Evolutionary conservation across 257 asterid species (phyloP), one percentile per base, ranked within the genome.

Genomic region (Rauvolfia tetraphylla): DNA sequence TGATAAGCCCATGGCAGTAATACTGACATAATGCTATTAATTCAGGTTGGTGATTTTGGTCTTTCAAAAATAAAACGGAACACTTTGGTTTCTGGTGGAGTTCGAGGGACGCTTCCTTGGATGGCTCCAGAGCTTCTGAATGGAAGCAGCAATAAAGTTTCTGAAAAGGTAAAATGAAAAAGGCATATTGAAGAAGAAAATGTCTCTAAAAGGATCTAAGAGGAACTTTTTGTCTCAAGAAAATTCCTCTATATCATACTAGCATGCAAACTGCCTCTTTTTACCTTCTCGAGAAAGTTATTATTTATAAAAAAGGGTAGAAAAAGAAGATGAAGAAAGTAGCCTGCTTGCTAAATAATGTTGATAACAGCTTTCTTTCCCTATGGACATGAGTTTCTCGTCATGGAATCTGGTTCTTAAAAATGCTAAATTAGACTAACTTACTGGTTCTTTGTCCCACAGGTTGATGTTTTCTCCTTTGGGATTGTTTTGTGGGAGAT

Each of bases 401-500:
- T 56, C 17, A 22, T 22, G 63, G 17, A 46, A 53, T 22, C 38
- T 71, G 75, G 33, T 41, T 79, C 23, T 39, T 33, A 63, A 8
- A 20, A 44, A 63, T 53, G 62, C 41, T 49, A 31, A 61, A 71
- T 39, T 42, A 23, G 31, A 71, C 38, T 51, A 31, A 73, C 42
- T 33, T 72, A 57, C 61, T 68, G 71, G 79, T 51, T 80, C 57
- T 68, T 77, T 66, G 44, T 62, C 41, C 72, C 66, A 72, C 91
- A 93, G 98, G 98, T 93, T 65, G 98, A 93, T 79, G 98, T 90
- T 67, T 93, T 93, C 82, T 93, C 98, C 78, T 93, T 93, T 80
- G 98, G 98, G 56, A 90, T 93, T 83, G 96, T 93, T 74, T 78
- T 93, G 87, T 93, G 98, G 98, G 98, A 91, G 98, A 93, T 93